Evolutionary conservation across 1,284 basidiomycete genomes (phyloP).

Genomic region (Meripilus lineatus): DNA sequence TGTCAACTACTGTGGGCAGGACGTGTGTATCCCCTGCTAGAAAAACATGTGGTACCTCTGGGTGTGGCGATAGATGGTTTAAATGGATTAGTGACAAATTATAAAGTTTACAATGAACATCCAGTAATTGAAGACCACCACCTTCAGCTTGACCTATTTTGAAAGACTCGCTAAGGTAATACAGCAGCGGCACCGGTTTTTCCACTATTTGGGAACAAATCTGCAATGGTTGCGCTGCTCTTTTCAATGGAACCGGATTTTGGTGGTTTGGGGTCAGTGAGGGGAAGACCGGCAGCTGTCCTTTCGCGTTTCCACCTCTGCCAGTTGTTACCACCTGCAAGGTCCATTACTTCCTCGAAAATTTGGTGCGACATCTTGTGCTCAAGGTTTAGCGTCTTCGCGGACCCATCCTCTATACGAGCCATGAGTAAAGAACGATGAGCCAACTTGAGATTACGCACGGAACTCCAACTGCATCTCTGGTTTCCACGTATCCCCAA

Average conservation of each 20-base stretch:
- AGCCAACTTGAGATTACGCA: conserved; percentile 31
- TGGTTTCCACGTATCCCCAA: conserved; percentile 51
- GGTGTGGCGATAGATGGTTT: too few species aligned
- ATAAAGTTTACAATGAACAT: too few species aligned
- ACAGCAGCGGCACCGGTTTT: conserved; percentile 48
- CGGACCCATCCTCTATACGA: conserved; percentile 47
- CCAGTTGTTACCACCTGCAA: conserved; percentile 58
- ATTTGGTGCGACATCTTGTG: conserved; percentile 65
- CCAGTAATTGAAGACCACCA: too few species aligned
- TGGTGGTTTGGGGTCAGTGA: conserved; percentile 35
- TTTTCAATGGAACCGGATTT: too few species aligned
- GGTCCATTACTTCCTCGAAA: conserved; percentile 61
- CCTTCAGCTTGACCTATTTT: too few species aligned
- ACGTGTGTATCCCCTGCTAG: not conserved
- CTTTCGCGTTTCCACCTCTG: conserved; percentile 47
- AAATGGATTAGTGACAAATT: too few species aligned
- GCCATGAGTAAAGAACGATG: not conserved
- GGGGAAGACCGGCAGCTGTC: conserved; percentile 38
- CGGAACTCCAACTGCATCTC: conserved; percentile 56
- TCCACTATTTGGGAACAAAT: conserved; percentile 22
- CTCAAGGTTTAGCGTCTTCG: conserved; percentile 46
- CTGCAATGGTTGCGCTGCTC: conserved; percentile 13
- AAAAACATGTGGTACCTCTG: not conserved
- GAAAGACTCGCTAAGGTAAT: conserved; percentile 31
- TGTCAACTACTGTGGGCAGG: too few species aligned